These are phyloP conservation scores for Erythrobasidium hasegawianum DNA, from an alignment of 1,284 basidiomycete species.

Conservation along the genomic window DNA sequence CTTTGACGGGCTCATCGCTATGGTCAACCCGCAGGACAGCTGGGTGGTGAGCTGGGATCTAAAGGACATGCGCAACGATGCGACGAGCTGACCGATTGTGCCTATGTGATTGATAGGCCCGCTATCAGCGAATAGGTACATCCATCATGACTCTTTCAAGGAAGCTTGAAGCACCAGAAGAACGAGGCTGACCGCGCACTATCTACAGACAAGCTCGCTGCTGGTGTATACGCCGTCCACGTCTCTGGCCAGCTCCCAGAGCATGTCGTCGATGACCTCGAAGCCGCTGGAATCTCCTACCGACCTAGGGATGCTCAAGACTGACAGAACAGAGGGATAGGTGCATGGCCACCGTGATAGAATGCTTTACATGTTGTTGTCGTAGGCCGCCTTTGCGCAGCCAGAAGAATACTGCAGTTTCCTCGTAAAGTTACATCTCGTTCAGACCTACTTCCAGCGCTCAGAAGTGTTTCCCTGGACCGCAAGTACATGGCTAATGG, in stretches of 20 bases:
- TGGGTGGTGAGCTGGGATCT: constrained; percentile 73
- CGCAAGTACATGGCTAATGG: no score
- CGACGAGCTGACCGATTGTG: not conserved
- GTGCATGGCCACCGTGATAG: no score
- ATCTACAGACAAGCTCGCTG: constrained; percentile 40
- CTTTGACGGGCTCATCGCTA: constrained; percentile 88
- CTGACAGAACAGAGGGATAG: not conserved
- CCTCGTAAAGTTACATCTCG: no score
- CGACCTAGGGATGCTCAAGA: constrained; percentile 41
- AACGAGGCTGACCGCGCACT: not conserved
- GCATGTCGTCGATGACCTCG: constrained; percentile 42
- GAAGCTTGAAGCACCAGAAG: not conserved
- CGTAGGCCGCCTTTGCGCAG: not conserved
- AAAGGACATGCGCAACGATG: no score
- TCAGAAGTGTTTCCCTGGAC: no score
- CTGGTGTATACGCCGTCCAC: constrained; percentile 44
- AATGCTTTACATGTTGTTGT: constrained; percentile 16
- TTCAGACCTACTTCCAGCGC: no score
- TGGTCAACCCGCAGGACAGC: constrained; percentile 80
- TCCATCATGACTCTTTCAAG: no score
- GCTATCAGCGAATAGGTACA: constrained; percentile 43
- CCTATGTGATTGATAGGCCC: constrained; percentile 36
- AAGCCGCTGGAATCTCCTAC: constrained; percentile 41
- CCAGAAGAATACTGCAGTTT: not conserved
- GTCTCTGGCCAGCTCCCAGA: constrained; percentile 38